Evolutionary conservation across 2,329 filamentous ascomycete genomes (phyloP), one percentile per base, ranked within the genome.

Genomic region (Colletotrichum musicola): DNA sequence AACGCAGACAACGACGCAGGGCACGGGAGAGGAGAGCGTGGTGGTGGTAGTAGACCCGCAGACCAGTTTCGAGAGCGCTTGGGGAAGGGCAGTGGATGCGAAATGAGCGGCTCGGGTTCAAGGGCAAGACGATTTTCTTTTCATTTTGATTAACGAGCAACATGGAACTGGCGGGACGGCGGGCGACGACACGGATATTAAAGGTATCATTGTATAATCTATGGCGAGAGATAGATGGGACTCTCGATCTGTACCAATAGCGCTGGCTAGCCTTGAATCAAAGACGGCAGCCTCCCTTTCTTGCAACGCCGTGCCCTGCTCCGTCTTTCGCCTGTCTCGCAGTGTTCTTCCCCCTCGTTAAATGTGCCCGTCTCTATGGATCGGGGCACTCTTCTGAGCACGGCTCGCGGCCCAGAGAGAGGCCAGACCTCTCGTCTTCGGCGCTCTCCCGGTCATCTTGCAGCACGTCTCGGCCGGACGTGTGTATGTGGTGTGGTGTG

Each of bases 11-110:
- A 72, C 73, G 59, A 73, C 73, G 13, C 70, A 74, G 7, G 73
- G 70, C 3, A 72, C 71, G 5, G 77, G 72, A 22, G 84, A 86
- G 64, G 85, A 88, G 72, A 89, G 87, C 71, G 73, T 88, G 6
- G 82, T 89, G 18, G 76, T 90, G 70, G 81, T 89, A 25, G 81
- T 89, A 25, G 85, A 87, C 44, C 73, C 81, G 25, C 76, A 82
- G 65, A 80, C 78, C 56, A 84, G 82, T 4, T 89, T 93, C 73
- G 91, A 94, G 78, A 88, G 82, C 72, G 91, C 89, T 1, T 94
- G 92, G 92, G 89, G 87, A 58, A 88, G 90, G 77, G 91, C 91
- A 16, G 75, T 85, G 40, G 83, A 84, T 30, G 80, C 78, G 46
- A 72, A 72, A 44, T 73, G 63, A 57, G 56, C 18, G 30, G 14